Evolutionary conservation across 116 monocot species (phyloP).

Genomic region (Papilionanthe hybrid): DNA sequence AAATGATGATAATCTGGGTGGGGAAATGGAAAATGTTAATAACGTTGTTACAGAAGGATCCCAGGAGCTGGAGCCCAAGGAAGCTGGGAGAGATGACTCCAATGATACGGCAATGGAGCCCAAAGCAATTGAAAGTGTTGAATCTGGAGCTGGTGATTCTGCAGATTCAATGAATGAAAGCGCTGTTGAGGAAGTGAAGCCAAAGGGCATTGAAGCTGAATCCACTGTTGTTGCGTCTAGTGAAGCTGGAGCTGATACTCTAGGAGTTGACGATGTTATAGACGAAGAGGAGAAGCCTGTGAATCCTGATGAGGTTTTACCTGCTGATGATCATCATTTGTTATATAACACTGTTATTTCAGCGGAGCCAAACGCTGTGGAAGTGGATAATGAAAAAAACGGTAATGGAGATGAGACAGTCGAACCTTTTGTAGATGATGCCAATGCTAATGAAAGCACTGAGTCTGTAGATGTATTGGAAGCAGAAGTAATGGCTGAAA

Average conservation of each 20-base stretch:
- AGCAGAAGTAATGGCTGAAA: background rate
- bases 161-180: background rate
- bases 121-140: background rate
- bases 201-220: conserved; percentile 4
- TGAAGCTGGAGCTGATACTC: background rate
- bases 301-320: background rate
- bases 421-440: background rate
- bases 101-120: background rate
- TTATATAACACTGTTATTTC: background rate
- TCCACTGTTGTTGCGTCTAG: background rate
- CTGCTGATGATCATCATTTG: background rate
- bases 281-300: background rate
- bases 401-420: background rate
- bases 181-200: background rate
- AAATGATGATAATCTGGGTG: conserved; percentile 12
- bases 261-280: background rate
- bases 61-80: conserved; percentile 1
- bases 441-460: background rate
- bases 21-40: background rate
- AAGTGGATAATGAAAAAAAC: background rate
- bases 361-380: background rate
- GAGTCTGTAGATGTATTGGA: background rate
- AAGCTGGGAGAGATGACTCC: background rate
- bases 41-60: background rate
- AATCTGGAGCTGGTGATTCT: background rate